Base-by-base conservation (phyloP, 2,329 filamentous ascomycete genomes). In the Aspergillus eucalypticola region DNA sequence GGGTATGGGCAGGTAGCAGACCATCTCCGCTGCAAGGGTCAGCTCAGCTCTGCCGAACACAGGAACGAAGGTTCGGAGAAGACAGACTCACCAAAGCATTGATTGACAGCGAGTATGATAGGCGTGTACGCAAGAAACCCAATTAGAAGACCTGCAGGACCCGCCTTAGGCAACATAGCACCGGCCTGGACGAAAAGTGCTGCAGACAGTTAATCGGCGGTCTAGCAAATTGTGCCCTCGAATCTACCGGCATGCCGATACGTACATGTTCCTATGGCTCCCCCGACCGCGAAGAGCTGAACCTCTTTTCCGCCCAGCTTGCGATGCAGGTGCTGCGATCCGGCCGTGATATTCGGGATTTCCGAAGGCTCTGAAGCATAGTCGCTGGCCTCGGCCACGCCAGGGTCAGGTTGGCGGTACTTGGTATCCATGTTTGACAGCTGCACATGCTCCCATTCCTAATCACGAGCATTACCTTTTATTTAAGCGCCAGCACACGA, bases 221-320 rank as follows among this genome's bases (percentile, higher is more conserved):
- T 42, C 41, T 4, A 5, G 21, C 3, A 23, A 23, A 23, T 23
- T 23, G 21, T 23, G 21, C 21, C 21, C 23, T 0, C 3, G 0
- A n/a, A 17, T 4, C 38, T 11, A 8, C 17, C 3, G 8, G 15
- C n/a, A 8, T 15, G 27, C 23, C n/a, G 51, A 54, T 25, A 61
- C 69, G 54, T 65, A 71, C 71, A 71, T n/a, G 72, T 74, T 21
- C 73, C 72, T 56, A 74, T 75, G 8, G 73, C 71, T 29, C 73
- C 72, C 17, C 72, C 73, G 15, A 75, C 70, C 2, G 73, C 73
- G 60, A 73, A 68, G 1, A 75, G 65, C 57, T 76, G 73, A 8
- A 75, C 66, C 52, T 75, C 71, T 51, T 69, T 70, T 10, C 71
- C 69, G 32, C 69, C 59, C 11, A 75, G 61, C 54, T 69, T 72